Evolutionary conservation across 352 stramenopile species (phyloP).

Genomic region (Globisporangium echinulatum): DNA sequence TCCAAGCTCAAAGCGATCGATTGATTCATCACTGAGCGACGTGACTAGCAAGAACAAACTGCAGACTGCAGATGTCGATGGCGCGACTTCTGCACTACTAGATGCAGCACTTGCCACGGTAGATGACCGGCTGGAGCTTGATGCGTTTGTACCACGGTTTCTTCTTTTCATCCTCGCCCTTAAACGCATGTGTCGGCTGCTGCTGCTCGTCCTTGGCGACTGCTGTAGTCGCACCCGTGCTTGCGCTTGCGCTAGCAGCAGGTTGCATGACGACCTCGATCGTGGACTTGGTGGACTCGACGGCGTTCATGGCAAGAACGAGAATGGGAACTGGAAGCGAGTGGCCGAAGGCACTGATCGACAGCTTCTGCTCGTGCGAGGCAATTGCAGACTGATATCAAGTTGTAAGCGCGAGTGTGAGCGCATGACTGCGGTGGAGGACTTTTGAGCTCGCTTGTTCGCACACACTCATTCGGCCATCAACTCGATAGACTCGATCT

Average conservation of each 20-base stretch:
- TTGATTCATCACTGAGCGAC: too few species aligned
- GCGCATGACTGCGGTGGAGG: not conserved
- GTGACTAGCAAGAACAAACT: too few species aligned
- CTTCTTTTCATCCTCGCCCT: slow-evolving; percentile 3
- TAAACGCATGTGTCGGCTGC: not conserved
- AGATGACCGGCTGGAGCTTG: slow-evolving; percentile 17
- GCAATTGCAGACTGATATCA: not conserved
- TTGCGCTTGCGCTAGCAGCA: not conserved
- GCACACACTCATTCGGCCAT: too few species aligned
- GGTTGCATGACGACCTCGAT: slow-evolving; percentile 3
- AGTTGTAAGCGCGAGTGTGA: not conserved
- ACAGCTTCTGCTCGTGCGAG: not conserved
- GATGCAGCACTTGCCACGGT: slow-evolving; percentile 14
- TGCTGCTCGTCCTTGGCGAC: slow-evolving; percentile 1
- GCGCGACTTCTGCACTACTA: not conserved
- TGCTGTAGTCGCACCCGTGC: not conserved
- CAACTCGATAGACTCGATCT: too few species aligned
- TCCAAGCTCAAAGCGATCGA: too few species aligned
- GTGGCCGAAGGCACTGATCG: not conserved
- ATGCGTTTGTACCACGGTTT: slow-evolving; percentile 18
- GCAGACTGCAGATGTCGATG: not conserved
- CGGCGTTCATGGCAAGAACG: slow-evolving; percentile 7
- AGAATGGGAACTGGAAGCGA: not conserved
- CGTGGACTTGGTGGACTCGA: not conserved
- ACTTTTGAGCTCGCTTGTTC: too few species aligned